These are phyloP conservation scores for Globisporangium echinulatum DNA, from an alignment of 352 stramenopile species.

Conservation along the genomic window DNA sequence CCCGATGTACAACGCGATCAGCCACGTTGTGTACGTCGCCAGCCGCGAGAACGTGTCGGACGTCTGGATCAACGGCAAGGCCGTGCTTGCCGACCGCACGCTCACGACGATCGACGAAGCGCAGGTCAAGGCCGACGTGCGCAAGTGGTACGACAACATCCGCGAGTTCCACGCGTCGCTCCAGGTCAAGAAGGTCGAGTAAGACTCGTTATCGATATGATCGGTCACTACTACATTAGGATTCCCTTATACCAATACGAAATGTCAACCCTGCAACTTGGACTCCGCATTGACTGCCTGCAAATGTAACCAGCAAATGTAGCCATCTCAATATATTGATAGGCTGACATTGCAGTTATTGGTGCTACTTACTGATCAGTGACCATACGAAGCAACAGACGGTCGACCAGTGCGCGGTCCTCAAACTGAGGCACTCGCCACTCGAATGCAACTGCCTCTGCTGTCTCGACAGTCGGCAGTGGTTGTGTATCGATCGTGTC, in stretches of 20 bases:
- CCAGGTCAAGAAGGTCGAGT: slow-evolving; percentile 30
- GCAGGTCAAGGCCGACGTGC: slow-evolving; percentile 53
- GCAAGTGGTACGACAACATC: slow-evolving; percentile 55
- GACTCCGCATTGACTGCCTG: too few relatives aligned
- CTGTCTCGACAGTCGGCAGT: too few relatives aligned
- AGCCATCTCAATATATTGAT: too few relatives aligned
- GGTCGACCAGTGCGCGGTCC: slow-evolving; percentile 10
- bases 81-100: slow-evolving; percentile 56
- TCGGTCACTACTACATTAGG: too few relatives aligned
- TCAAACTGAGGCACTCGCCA: slow-evolving; percentile 24
- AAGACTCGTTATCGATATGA: background rate
- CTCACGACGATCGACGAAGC: slow-evolving; percentile 70
- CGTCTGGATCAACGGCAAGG: slow-evolving; percentile 86
- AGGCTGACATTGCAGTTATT: too few relatives aligned
- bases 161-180: slow-evolving; percentile 44
- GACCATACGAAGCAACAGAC: slow-evolving; percentile 18
- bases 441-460: background rate
- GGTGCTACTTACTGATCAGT: slow-evolving; percentile 3
- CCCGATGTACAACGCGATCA: too few relatives aligned
- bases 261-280: too few relatives aligned
- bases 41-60: slow-evolving; percentile 78
- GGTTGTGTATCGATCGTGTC: background rate
- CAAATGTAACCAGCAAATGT: too few relatives aligned
- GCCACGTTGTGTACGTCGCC: slow-evolving; percentile 57
- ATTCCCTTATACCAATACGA: too few relatives aligned